These are phyloP conservation scores for Lasiodiplodia theobromae DNA, from an alignment of 2,329 filamentous ascomycete species.

Conservation along the genomic window DNA sequence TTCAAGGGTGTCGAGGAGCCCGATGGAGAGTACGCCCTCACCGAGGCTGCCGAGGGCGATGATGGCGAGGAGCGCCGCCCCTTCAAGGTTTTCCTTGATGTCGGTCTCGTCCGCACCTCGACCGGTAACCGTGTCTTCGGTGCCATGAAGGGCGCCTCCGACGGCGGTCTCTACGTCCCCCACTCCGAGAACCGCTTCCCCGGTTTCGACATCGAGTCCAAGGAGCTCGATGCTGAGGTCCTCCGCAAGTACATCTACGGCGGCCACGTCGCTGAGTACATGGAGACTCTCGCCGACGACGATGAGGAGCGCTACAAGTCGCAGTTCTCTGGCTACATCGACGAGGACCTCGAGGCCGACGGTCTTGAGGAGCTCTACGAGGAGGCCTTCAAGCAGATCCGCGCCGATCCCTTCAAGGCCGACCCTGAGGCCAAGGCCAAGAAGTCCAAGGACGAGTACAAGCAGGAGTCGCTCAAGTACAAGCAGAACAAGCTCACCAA, in stretches of 20 bases:
- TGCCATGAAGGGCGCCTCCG: slow-evolving; percentile 99
- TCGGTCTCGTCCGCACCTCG: slow-evolving; percentile 95
- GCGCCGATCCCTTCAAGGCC: slow-evolving; percentile 98
- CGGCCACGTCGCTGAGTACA: slow-evolving; percentile 99
- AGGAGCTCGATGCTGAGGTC: slow-evolving; percentile 96
- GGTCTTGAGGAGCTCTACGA: slow-evolving; percentile 95
- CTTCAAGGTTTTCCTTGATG: slow-evolving; percentile 99
- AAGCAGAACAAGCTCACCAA: slow-evolving; percentile 77
- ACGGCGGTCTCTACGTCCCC: slow-evolving; percentile 94
- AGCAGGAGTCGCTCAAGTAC: slow-evolving; percentile 94
- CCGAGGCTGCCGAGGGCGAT: slow-evolving; percentile 89
- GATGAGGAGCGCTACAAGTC: slow-evolving; percentile 99
- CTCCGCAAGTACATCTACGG: slow-evolving; percentile 99
- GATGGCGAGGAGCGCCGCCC: slow-evolving; percentile 94
- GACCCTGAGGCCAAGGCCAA: slow-evolving; percentile 74
- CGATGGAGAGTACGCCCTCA: slow-evolving; percentile 94
- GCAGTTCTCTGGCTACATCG: slow-evolving; percentile 98
- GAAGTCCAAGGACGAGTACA: slow-evolving; percentile 98
- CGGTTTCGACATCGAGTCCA: slow-evolving; percentile 93
- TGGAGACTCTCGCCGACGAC: slow-evolving; percentile 99
- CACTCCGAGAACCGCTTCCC: slow-evolving; percentile 99
- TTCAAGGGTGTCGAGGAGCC: slow-evolving; percentile 97
- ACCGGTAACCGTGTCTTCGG: slow-evolving; percentile 99
- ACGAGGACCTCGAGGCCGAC: slow-evolving; percentile 95
- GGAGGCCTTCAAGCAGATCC: slow-evolving; percentile 95